phyloP scores from a whole-genome alignment of 2,329 filamentous ascomycete genomes.

The Allantophomopsis cytisporea region DNA sequence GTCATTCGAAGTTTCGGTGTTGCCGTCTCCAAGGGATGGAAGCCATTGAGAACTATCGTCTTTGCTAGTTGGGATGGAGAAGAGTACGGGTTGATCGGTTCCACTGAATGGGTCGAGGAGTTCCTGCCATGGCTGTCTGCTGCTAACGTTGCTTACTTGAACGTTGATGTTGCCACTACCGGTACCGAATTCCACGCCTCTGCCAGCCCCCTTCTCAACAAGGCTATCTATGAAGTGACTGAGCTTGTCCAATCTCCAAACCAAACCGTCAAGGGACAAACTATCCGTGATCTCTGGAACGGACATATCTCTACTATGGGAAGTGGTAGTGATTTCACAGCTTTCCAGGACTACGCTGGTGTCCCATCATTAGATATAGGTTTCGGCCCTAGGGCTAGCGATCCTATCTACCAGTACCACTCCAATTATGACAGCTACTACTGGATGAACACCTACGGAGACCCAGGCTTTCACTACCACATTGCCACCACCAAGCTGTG shows the following conservation, averaged over 20 bases:
- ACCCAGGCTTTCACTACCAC: constrained; percentile 49
- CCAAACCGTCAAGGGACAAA: constrained; percentile 21
- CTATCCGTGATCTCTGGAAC: constrained; percentile 32
- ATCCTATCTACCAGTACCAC: constrained; percentile 58
- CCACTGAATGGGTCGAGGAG: constrained; percentile 80
- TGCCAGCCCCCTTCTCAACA: constrained; percentile 50
- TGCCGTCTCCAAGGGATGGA: constrained; percentile 64
- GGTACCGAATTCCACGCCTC: constrained; percentile 40
- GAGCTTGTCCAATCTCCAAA: constrained; percentile 28
- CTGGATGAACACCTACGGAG: constrained; percentile 74
- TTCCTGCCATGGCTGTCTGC: constrained; percentile 62
- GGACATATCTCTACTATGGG: constrained; percentile 42
- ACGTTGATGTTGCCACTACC: constrained; percentile 59
- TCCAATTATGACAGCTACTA: constrained; percentile 73
- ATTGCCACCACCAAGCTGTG: constrained; percentile 39
- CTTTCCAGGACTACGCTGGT: constrained; percentile 45
- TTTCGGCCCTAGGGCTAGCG: constrained; percentile 23
- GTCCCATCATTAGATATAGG: constrained; percentile 41
- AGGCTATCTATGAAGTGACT: constrained; percentile 42
- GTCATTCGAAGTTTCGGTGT: constrained; percentile 62
- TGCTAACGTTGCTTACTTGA: constrained; percentile 61
- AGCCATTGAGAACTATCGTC: constrained; percentile 77
- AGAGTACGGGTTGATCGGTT: constrained; percentile 70
- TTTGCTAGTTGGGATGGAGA: constrained; percentile 66
- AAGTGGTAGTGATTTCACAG: constrained; percentile 53